A percentile compares a stretch with the other conserved stretches of the same genome.
These are phyloP conservation scores for Syncephalastrum racemosum DNA, from an alignment of 371 early-diverging fungal genomes.

Conservation along the genomic window DNA sequence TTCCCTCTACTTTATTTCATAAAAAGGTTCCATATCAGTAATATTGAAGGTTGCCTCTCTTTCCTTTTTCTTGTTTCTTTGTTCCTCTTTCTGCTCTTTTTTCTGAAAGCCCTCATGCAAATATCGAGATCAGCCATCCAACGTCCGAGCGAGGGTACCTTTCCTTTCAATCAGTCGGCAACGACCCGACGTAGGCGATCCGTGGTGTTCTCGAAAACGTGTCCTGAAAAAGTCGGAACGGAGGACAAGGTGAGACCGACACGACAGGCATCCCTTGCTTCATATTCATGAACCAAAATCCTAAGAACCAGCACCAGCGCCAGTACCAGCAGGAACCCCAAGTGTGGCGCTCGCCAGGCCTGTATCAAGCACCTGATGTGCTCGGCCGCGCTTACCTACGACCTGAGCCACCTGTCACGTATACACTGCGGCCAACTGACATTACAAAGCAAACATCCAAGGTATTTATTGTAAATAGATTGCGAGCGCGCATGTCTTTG, in stretches of 20 bases:
- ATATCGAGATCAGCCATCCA: constrained; percentile 33
- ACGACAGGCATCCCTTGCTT: too few relatives aligned
- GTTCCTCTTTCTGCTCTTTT: constrained; percentile 9
- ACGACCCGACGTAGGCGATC: neutral
- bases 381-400: constrained; percentile 43
- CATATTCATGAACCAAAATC: neutral
- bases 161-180: constrained; percentile 24
- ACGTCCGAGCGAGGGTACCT: constrained; percentile 11
- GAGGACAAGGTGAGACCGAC: too few relatives aligned
- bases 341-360: constrained; percentile 44
- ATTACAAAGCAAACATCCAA: constrained; percentile 35
- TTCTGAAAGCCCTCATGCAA: constrained; percentile 39
- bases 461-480: constrained; percentile 16
- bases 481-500: too few relatives aligned
- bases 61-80: constrained; percentile 3
- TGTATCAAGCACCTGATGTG: constrained; percentile 47
- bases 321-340: neutral
- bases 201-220: too few relatives aligned
- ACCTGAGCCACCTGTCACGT: constrained; percentile 12
- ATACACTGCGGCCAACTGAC: constrained; percentile 33
- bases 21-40: too few relatives aligned
- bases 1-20: too few relatives aligned
- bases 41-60: too few relatives aligned
- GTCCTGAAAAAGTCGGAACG: too few relatives aligned
- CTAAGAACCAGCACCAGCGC: too few relatives aligned